Conservation (phyloP, 2,329 filamentous ascomycete species). For the Pezicula carpinea region DNA sequence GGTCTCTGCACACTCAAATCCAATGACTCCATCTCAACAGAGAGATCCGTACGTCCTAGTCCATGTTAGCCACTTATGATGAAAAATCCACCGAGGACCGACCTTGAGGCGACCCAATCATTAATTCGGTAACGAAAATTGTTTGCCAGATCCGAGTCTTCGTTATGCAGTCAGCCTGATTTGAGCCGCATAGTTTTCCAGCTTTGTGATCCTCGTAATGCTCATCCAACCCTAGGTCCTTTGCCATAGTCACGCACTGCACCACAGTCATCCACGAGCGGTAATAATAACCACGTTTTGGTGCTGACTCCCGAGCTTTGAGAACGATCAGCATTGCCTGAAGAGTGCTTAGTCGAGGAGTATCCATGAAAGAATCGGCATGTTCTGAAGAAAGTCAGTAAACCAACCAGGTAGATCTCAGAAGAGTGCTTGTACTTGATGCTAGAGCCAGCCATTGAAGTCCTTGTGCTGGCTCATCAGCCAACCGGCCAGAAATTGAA, state of each 20-base stretch:
- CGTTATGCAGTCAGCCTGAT: constrained; percentile 70
- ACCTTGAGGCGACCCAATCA: constrained; percentile 95
- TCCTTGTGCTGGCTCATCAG: constrained; percentile 78
- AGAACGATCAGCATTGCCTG: constrained; percentile 83
- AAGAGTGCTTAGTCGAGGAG: constrained; percentile 83
- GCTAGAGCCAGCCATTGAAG: constrained; percentile 92
- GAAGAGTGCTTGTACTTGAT: constrained; percentile 55
- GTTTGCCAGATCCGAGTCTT: constrained; percentile 89
- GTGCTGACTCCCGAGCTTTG: constrained; percentile 87
- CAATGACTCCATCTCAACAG: constrained; percentile 69
- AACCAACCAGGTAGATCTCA: constrained; percentile 6
- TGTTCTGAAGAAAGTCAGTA: constrained; percentile 57
- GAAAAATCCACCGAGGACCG: background rate
- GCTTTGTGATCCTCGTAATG: constrained; percentile 75
- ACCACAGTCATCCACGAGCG: constrained; percentile 96
- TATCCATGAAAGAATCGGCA: constrained; percentile 88
- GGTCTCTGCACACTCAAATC: constrained; percentile 66
- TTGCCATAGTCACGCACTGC: constrained; percentile 87
- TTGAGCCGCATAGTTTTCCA: constrained; percentile 65
- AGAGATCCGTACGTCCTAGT: constrained; percentile 70
- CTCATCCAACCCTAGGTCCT: constrained; percentile 84
- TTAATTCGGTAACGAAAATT: constrained; percentile 79
- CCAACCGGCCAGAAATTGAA: constrained; percentile 78
- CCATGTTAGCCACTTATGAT: constrained; percentile 11
- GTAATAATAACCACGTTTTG: constrained; percentile 93